Conservation (phyloP, 306 rosid genomes). For the Cicer chorassanicum region DNA sequence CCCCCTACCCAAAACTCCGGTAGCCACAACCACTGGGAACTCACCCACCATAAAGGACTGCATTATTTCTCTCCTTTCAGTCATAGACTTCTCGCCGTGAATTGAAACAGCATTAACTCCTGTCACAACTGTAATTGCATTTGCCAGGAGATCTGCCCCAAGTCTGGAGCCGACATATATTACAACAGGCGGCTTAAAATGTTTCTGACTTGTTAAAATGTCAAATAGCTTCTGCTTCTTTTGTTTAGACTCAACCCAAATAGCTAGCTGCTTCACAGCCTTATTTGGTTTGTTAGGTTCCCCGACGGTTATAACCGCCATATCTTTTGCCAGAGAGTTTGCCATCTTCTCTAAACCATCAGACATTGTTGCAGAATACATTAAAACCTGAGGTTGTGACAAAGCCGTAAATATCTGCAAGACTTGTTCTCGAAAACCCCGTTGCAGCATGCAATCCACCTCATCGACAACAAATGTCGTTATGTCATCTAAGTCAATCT, state of each 20-base stretch:
- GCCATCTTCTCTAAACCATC: conserved; percentile 71
- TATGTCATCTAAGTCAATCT: conserved; percentile 65
- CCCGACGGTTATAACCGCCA: conserved; percentile 62
- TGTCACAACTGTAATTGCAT: conserved; percentile 70
- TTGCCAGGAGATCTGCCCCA: conserved; percentile 84
- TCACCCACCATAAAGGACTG: conserved; percentile 68
- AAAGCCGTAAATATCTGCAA: conserved; percentile 74
- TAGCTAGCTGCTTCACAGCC: conserved; percentile 80
- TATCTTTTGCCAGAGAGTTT: conserved; percentile 58
- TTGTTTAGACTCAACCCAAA: conserved; percentile 82
- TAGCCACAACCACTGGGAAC: conserved; percentile 79
- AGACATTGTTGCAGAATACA: conserved; percentile 86
- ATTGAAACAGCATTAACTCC: conserved; percentile 71
- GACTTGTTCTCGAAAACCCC: conserved; percentile 83
- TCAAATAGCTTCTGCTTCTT: conserved; percentile 87
- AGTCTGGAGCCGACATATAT: conserved; percentile 76
- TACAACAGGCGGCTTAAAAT: conserved; percentile 79
- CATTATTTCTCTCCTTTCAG: conserved; percentile 84
- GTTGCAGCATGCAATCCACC: conserved; percentile 85
- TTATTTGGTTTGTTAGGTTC: conserved; percentile 72
- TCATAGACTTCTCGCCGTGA: conserved; percentile 88
- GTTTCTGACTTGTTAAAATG: conserved; percentile 66
- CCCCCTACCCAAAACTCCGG: conserved; percentile 88
- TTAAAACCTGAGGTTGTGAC: conserved; percentile 77
- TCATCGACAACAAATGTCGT: conserved; percentile 77